Base-by-base conservation (phyloP, 805 yeast species). In the Yamadazyma phyllophila region DNA sequence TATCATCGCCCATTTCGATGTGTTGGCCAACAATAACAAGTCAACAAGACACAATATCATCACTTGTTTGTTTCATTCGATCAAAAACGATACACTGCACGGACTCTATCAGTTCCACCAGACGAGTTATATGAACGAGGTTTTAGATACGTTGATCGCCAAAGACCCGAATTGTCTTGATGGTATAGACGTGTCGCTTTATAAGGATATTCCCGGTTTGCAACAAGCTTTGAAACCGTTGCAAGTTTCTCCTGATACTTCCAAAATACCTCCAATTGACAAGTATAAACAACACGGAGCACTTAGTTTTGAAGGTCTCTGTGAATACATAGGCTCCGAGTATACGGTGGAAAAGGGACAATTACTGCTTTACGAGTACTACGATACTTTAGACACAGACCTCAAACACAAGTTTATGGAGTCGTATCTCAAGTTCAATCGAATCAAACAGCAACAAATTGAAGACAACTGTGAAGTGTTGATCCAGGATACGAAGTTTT, bases 391-490 rank as follows among this genome's bases (percentile, higher is more conserved):
- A 8, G 26, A 46, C 1, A 43, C 39, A 3, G 39, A 24, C 4
- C 48, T 54, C 4, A 55, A 59, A 39, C 8, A 27, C 4, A 30
- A 39, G 4, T 69, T 69, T 43, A 48, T 63, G 56, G 27, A 47
- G 1, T 49, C 56, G 7, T 69, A 68, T 46, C 46, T 51, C 12
- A 41, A 39, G 3, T 62, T 56, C 52, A 61, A 61, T 48, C 43
- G 39, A 26, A 16, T 36, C 11, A 63, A 61, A 43, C 71, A 70
- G 44, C 45, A 56, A n/a, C 45, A 55, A 13, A 50, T 69, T 2
- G 76, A 70, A 45, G 44, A 48, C 1, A 47, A 57, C 30, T 55
- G 57, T 13, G 47, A 42, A 17, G 33, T 45, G 6, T 32, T 58
- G 24, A 36, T 30, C 2, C 32, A 26, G 4, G 39, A 42, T 20